phyloP scores from a whole-genome alignment of 768 basidiomycete species.

The Clitopilus passeckerianus region DNA sequence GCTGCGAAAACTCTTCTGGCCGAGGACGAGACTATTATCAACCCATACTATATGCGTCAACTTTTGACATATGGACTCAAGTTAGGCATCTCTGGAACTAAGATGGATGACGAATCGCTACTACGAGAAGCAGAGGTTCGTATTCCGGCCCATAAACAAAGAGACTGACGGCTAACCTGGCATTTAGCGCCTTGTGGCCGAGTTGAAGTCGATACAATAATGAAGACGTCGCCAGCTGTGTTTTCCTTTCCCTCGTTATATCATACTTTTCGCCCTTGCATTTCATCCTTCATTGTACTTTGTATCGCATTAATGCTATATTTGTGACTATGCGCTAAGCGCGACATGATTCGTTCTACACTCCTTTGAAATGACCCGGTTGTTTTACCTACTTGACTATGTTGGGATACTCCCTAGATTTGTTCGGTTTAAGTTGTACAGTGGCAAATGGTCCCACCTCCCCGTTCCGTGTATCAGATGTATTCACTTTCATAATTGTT shows the following conservation, averaged over 20 bases:
- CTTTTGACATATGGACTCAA: conserved; percentile 67
- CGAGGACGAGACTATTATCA: conserved; percentile 66
- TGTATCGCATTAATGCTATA: background rate
- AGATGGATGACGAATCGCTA: conserved; percentile 42
- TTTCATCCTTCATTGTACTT: background rate
- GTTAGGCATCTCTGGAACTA: conserved; percentile 39
- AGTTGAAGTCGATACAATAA: conserved; percentile 49
- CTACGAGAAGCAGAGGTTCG: conserved; percentile 54
- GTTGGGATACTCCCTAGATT: background rate
- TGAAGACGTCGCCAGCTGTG: conserved; percentile 5
- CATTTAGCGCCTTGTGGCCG: conserved; percentile 56
- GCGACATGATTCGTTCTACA: background rate
- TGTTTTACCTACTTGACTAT: background rate
- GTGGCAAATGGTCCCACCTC: background rate
- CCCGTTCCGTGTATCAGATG: background rate
- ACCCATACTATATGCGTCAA: conserved; percentile 77
- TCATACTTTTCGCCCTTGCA: background rate
- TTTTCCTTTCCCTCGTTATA: background rate
- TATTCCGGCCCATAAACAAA: conserved; percentile 1
- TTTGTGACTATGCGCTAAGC: background rate
- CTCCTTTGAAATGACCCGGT: background rate
- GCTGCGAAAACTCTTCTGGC: conserved; percentile 28
- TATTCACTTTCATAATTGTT: background rate
- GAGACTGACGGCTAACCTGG: conserved; percentile 1
- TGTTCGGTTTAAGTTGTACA: too few relatives aligned